Percentiles rank a stretch among this genome's conserved stretches.
Evolutionary conservation across 345 rosid genomes (phyloP).

Genomic region (Linum lewisii): DNA sequence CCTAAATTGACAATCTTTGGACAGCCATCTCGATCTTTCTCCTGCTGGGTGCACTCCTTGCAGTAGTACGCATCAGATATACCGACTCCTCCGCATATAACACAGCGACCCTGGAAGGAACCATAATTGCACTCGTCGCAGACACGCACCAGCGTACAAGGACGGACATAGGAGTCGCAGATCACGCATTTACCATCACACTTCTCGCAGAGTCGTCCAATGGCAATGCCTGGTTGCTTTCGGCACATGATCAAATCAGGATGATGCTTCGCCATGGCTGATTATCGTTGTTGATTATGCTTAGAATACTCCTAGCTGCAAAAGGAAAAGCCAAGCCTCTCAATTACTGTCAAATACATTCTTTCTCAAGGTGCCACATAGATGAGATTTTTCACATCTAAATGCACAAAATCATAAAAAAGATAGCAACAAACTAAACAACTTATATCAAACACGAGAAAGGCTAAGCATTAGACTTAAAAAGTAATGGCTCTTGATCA

Average conservation of each 20-base stretch:
- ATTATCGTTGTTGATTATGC: too few species aligned
- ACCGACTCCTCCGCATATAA: constrained; percentile 62
- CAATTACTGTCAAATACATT: too few species aligned
- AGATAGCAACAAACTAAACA: too few species aligned
- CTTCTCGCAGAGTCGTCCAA: constrained; percentile 59
- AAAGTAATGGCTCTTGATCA: too few species aligned
- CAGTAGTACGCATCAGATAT: constrained; percentile 66
- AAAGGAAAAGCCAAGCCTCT: too few species aligned
- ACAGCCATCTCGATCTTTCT: constrained; percentile 62
- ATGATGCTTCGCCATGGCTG: constrained; percentile 59
- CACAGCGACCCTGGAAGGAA: constrained; percentile 66
- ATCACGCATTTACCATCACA: constrained; percentile 64
- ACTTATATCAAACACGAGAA: too few species aligned
- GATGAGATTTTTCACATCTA: too few species aligned
- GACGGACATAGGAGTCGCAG: constrained; percentile 60
- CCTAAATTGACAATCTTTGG: constrained; percentile 60
- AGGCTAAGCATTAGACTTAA: too few species aligned
- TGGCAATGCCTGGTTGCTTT: constrained; percentile 70
- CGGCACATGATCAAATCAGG: constrained; percentile 72
- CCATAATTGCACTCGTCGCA: constrained; percentile 75
- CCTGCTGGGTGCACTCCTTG: constrained; percentile 71
- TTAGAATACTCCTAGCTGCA: too few species aligned
- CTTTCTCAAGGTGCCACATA: too few species aligned
- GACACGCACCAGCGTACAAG: constrained; percentile 62
- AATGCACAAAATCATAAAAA: too few species aligned